Evolutionary conservation across 768 basidiomycete genomes (phyloP).

Genomic region (Cubamyces lactineus): DNA sequence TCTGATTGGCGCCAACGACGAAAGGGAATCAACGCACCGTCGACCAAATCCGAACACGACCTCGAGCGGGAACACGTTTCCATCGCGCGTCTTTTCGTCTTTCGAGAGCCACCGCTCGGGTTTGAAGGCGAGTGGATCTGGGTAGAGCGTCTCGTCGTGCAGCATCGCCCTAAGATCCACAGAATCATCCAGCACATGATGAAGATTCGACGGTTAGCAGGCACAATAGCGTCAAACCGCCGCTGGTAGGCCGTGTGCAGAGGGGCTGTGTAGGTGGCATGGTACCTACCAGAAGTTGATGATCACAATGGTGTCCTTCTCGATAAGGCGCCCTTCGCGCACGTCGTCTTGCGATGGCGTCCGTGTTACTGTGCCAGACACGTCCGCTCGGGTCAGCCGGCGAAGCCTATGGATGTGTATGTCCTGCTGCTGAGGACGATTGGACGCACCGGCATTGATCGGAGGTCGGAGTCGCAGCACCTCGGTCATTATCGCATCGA

Average conservation of each 20-base stretch:
- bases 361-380: neutral
- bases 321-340: slow-evolving; percentile 24
- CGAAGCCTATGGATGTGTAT: no score
- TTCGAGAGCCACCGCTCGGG: slow-evolving; percentile 29
- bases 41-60: slow-evolving; percentile 11
- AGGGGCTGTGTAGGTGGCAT: neutral
- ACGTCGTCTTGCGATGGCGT: slow-evolving; percentile 21
- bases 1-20: no score
- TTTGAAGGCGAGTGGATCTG: slow-evolving; percentile 33
- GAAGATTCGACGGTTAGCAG: no score
- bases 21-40: slow-evolving; percentile 3
- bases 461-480: slow-evolving; percentile 30
- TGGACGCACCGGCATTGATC: slow-evolving; percentile 4
- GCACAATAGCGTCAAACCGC: no score
- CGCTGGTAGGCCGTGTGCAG: no score
- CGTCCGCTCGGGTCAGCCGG: no score
- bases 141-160: slow-evolving; percentile 48
- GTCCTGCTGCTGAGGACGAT: no score
- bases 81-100: slow-evolving; percentile 4
- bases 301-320: slow-evolving; percentile 19
- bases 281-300: slow-evolving; percentile 26
- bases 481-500: slow-evolving; percentile 34
- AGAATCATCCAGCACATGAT: neutral
- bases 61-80: slow-evolving; percentile 2
- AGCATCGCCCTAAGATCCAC: slow-evolving; percentile 37